phyloP scores from a whole-genome alignment of 305 asterid genomes.

The Fraxinus baroniana region DNA sequence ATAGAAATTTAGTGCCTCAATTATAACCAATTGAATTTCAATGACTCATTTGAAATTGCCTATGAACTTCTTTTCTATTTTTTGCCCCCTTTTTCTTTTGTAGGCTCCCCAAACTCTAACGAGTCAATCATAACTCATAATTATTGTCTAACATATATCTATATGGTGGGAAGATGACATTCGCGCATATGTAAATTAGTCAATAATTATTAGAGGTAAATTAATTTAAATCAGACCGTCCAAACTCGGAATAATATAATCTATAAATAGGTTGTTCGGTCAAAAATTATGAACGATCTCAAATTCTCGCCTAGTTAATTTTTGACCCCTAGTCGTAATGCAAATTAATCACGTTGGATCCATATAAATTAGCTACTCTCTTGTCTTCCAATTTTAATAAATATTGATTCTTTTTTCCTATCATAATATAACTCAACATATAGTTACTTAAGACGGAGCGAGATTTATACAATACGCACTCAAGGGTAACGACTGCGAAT shows the following conservation, averaged over 20 bases:
- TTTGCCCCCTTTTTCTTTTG: neutral
- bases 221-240: neutral
- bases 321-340: neutral
- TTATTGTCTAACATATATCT: neutral
- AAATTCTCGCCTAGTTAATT: neutral
- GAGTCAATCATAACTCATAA: neutral
- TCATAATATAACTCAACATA: neutral
- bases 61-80: neutral
- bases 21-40: neutral
- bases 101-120: neutral
- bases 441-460: no score
- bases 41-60: neutral
- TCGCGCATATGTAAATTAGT: neutral
- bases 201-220: neutral
- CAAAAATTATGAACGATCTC: neutral
- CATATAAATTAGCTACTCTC: neutral
- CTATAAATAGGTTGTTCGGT: neutral
- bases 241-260: neutral
- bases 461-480: no score
- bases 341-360: neutral
- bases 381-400: neutral
- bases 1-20: neutral
- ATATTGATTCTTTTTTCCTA: neutral
- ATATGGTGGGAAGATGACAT: neutral
- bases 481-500: no score